Percentiles rank a stretch among this genome's conserved stretches.
phyloP scores from a whole-genome alignment of 768 basidiomycete species.

The Xanthoconium purpureum region DNA sequence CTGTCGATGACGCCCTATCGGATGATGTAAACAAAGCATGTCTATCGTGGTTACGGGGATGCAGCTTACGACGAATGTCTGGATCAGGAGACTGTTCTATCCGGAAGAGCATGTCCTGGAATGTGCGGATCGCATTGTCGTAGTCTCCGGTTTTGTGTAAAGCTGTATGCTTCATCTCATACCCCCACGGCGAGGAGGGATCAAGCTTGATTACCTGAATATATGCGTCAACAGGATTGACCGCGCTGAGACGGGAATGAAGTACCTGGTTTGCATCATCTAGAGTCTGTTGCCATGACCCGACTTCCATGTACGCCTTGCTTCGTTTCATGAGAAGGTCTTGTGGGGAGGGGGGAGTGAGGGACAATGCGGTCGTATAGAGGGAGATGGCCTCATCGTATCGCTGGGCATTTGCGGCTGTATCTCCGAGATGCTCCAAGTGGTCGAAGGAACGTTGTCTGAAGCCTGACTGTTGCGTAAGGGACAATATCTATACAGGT shows the following conservation, averaged over 20 bases:
- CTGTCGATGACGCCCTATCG: neutral
- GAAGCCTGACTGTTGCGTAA: neutral
- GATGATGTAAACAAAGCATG: neutral
- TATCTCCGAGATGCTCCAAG: neutral
- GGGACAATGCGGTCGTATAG: neutral
- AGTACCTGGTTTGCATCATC: neutral
- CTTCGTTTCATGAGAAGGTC: neutral
- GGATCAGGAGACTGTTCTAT: neutral
- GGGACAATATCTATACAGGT: too few relatives aligned
- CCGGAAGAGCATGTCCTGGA: conserved; percentile 4
- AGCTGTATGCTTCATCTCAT: neutral
- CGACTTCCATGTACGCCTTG: neutral
- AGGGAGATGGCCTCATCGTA: neutral
- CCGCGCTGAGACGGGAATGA: neutral
- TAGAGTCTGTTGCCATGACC: neutral
- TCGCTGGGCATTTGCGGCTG: neutral
- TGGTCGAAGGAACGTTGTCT: neutral
- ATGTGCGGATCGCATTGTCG: neutral
- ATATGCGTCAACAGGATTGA: neutral
- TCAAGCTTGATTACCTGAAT: neutral
- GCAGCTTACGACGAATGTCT: neutral
- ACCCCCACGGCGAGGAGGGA: neutral
- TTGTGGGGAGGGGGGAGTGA: neutral
- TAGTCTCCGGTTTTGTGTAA: neutral
- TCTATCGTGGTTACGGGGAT: too few relatives aligned